A percentile compares a stretch with the other conserved stretches of the same genome.
Evolutionary conservation across 257 asterid genomes (phyloP).

Genomic region (Lantana camara): DNA sequence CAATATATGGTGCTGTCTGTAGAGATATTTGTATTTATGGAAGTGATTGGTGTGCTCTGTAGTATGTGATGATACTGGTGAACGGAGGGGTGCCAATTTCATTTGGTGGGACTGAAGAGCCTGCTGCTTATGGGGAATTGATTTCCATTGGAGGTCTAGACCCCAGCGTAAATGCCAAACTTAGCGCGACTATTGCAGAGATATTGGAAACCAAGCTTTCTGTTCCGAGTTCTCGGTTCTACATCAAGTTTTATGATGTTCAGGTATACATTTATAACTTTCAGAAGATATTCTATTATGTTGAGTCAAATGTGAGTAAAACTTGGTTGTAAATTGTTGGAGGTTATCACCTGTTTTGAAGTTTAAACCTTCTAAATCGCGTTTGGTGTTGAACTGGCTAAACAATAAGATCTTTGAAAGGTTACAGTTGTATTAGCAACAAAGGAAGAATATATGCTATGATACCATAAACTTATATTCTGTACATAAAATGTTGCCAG

Average conservation of each 20-base stretch:
- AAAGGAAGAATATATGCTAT: too few species aligned
- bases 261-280: conserved; percentile 45
- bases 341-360: too few species aligned
- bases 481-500: too few species aligned
- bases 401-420: too few species aligned
- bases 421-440: too few species aligned
- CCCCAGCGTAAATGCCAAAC: conserved; percentile 69
- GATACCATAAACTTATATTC: too few species aligned
- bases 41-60: conserved; percentile 19
- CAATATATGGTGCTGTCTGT: not conserved
- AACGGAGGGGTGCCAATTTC: conserved; percentile 85
- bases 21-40: not conserved
- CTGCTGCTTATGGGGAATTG: conserved; percentile 90
- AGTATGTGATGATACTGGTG: conserved; percentile 90
- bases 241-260: conserved; percentile 85
- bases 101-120: conserved; percentile 88
- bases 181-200: conserved; percentile 87
- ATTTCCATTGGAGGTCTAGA: conserved; percentile 88
- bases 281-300: not conserved
- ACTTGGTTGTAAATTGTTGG: too few species aligned
- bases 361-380: too few species aligned
- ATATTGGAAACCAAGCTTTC: conserved; percentile 84
- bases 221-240: conserved; percentile 62
- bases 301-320: not conserved
- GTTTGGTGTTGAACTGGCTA: too few species aligned